phyloP scores from a whole-genome alignment of 2,329 filamentous ascomycete genomes.

The Ophiocordyceps robertsii region DNA sequence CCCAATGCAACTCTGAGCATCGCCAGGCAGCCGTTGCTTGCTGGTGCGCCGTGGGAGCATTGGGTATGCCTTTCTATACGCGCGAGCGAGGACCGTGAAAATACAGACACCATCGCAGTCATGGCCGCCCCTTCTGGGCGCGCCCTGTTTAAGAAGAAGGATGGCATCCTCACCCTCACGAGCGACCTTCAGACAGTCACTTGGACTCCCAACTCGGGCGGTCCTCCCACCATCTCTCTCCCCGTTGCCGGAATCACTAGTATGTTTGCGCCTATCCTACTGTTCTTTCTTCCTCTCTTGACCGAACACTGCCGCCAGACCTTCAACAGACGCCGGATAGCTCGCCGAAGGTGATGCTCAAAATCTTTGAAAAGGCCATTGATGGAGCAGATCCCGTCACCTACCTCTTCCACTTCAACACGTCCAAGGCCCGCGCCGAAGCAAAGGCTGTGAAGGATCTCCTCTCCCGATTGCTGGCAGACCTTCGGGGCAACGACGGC shows the following conservation, averaged over 20 bases:
- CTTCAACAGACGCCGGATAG: conserved; percentile 87
- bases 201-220: conserved; percentile 63
- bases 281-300: background rate
- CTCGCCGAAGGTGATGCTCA: conserved; percentile 85
- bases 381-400: conserved; percentile 46
- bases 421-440: conserved; percentile 63
- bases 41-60: too few relatives aligned
- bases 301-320: conserved; percentile 36
- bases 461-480: conserved; percentile 64
- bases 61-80: too few relatives aligned
- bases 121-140: conserved; percentile 52
- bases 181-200: conserved; percentile 60
- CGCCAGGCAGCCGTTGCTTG: too few relatives aligned
- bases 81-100: background rate
- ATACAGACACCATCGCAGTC: conserved; percentile 2
- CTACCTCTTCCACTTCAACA: conserved; percentile 85
- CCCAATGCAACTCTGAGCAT: too few relatives aligned
- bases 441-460: conserved; percentile 75
- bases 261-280: conserved; percentile 29
- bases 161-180: conserved; percentile 68
- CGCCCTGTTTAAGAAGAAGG: conserved; percentile 87
- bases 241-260: conserved; percentile 68
- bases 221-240: conserved; percentile 54
- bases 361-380: conserved; percentile 65
- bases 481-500: conserved; percentile 44